Evolutionary conservation across 2,329 filamentous ascomycete species (phyloP).

Genomic region (Aspergillus transmontanensis): DNA sequence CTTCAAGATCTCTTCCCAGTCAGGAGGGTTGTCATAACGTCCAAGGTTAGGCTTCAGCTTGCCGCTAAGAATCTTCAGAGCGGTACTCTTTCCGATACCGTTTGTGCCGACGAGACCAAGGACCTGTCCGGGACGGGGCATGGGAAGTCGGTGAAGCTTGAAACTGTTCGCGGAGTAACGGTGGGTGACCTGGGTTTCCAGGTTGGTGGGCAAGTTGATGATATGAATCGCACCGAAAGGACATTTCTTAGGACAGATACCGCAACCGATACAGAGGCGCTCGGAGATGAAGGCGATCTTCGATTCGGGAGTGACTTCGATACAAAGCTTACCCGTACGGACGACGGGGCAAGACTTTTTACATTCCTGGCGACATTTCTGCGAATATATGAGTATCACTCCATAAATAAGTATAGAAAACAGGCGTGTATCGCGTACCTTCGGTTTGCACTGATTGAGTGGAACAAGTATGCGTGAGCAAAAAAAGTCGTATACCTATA

Average conservation of each 20-base stretch:
- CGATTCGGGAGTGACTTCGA: conserved; percentile 85
- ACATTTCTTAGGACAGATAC: conserved; percentile 99
- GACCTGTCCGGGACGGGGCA: conserved; percentile 92
- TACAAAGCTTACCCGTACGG: conserved; percentile 94
- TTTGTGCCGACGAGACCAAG: conserved; percentile 97
- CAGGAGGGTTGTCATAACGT: conserved; percentile 90
- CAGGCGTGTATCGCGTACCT: conserved; percentile 55
- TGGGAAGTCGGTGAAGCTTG: conserved; percentile 96
- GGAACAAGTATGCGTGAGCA: conserved; percentile 43
- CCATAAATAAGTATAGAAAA: neutral
- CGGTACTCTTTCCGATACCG: conserved; percentile 99
- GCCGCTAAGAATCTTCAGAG: conserved; percentile 95
- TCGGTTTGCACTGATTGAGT: conserved; percentile 74
- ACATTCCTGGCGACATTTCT: conserved; percentile 99
- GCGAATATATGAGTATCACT: conserved; percentile 31
- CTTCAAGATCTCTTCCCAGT: conserved; percentile 99
- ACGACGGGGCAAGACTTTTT: conserved; percentile 99
- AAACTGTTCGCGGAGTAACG: conserved; percentile 99
- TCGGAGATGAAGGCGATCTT: conserved; percentile 99
- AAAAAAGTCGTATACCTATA: conserved; percentile 27
- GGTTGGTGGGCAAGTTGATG: conserved; percentile 99
- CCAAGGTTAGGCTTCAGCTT: conserved; percentile 98
- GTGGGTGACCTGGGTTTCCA: conserved; percentile 97
- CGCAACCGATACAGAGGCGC: conserved; percentile 92
- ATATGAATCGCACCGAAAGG: conserved; percentile 98